phyloP scores from a whole-genome alignment of 2,329 filamentous ascomycete genomes.

The Myriosclerotinia curreyana region DNA sequence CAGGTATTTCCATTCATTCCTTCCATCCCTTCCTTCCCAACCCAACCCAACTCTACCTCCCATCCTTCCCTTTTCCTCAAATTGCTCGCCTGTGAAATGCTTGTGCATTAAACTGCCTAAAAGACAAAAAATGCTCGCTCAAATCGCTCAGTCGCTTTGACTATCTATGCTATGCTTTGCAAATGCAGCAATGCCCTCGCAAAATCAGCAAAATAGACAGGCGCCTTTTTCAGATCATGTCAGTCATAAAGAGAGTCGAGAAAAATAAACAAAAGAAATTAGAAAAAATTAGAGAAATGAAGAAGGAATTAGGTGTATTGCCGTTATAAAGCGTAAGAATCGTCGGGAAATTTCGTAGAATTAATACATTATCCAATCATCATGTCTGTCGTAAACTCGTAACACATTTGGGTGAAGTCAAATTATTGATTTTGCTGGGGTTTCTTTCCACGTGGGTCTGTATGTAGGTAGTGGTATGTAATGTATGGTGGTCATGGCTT shows the following conservation, averaged over 20 bases:
- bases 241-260: constrained; percentile 16
- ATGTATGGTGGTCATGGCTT: neutral
- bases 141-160: constrained; percentile 1
- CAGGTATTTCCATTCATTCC: constrained; percentile 2
- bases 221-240: constrained; percentile 3
- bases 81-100: constrained; percentile 9
- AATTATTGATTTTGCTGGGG: constrained; percentile 11
- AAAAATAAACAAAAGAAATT: constrained; percentile 1
- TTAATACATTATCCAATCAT: constrained; percentile 23
- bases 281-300: neutral
- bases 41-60: neutral
- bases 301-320: constrained; percentile 2
- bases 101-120: constrained; percentile 11
- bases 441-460: neutral
- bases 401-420: constrained; percentile 18
- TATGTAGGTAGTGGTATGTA: neutral
- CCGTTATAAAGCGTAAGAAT: constrained; percentile 14
- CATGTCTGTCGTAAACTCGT: constrained; percentile 23
- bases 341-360: constrained; percentile 16
- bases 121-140: constrained; percentile 8
- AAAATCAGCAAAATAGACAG: neutral
- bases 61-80: neutral
- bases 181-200: neutral
- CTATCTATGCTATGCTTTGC: constrained; percentile 1
- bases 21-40: neutral